Evolutionary conservation across 2,329 filamentous ascomycete genomes (phyloP).

Genomic region (Neofusicoccum parvum): DNA sequence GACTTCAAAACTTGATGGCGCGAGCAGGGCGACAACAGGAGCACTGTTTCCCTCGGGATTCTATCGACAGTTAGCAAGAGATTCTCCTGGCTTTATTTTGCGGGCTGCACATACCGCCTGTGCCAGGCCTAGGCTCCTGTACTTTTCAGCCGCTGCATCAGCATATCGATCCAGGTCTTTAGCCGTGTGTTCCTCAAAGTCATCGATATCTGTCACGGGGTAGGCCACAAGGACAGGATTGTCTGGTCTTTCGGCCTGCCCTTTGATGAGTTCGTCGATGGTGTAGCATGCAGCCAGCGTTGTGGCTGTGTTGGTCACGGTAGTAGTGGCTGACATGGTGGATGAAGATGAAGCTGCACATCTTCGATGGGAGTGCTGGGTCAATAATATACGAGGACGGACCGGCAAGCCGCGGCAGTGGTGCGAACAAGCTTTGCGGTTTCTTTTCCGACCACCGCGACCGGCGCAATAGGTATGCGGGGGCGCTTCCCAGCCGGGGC

Average conservation of each 20-base stretch:
- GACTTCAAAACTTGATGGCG: conserved; percentile 57
- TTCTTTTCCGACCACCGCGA: not conserved
- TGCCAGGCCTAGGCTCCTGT: conserved; percentile 28
- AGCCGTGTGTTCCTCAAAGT: conserved; percentile 32
- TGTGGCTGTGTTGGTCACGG: not conserved
- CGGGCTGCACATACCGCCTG: conserved; percentile 24
- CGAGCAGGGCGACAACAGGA: conserved; percentile 51
- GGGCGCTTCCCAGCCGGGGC: not conserved
- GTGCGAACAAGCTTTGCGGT: not conserved
- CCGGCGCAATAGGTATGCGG: not conserved
- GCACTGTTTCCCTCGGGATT: not conserved
- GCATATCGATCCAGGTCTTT: conserved; percentile 29
- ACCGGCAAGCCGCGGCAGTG: not conserved
- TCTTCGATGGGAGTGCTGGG: no score
- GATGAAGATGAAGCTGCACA: no score
- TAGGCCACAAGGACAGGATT: conserved; percentile 29
- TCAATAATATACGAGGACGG: no score
- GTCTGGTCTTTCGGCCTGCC: conserved; percentile 26
- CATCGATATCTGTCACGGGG: conserved; percentile 28
- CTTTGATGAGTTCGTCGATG: conserved; percentile 31
- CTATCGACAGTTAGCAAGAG: not conserved
- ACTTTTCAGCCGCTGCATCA: conserved; percentile 29
- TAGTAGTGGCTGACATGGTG: not conserved
- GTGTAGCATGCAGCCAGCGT: conserved; percentile 22
- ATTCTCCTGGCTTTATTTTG: not conserved